Evolutionary conservation across 495 filamentous ascomycete genomes (phyloP).

Genomic region (Lophium mytilinum): DNA sequence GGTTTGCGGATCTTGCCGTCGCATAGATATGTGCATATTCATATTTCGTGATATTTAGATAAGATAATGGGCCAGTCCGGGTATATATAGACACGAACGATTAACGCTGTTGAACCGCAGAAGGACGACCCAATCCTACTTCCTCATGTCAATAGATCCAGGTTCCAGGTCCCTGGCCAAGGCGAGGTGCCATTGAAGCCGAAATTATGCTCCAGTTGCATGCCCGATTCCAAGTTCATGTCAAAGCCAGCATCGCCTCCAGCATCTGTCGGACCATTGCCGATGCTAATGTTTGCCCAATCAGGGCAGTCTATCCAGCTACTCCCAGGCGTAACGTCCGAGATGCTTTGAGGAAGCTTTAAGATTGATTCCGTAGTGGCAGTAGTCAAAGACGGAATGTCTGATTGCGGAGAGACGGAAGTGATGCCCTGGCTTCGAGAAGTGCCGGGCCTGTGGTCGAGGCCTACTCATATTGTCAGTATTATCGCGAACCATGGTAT

Average conservation of each 20-base stretch:
- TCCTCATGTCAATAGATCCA: neutral
- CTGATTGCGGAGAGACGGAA: neutral
- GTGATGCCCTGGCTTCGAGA: neutral
- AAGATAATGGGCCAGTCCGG: too few relatives aligned
- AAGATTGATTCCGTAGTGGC: neutral
- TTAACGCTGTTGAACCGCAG: too few relatives aligned
- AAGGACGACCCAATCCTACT: neutral
- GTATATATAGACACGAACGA: too few relatives aligned
- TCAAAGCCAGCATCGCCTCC: neutral
- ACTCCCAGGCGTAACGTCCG: neutral
- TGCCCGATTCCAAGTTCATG: neutral
- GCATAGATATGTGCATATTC: too few relatives aligned
- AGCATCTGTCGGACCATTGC: neutral
- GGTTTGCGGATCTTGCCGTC: too few relatives aligned
- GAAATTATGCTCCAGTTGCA: neutral
- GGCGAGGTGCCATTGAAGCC: neutral
- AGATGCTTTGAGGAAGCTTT: neutral
- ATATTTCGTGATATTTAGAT: too few relatives aligned
- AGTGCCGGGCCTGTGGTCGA: neutral
- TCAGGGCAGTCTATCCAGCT: neutral
- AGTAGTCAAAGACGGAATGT: too few relatives aligned
- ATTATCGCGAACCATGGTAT: neutral
- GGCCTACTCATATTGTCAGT: neutral
- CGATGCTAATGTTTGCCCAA: neutral
- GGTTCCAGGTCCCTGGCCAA: neutral